These are phyloP conservation scores for Candida germanica DNA, from an alignment of 805 yeast species.

Conservation along the genomic window DNA sequence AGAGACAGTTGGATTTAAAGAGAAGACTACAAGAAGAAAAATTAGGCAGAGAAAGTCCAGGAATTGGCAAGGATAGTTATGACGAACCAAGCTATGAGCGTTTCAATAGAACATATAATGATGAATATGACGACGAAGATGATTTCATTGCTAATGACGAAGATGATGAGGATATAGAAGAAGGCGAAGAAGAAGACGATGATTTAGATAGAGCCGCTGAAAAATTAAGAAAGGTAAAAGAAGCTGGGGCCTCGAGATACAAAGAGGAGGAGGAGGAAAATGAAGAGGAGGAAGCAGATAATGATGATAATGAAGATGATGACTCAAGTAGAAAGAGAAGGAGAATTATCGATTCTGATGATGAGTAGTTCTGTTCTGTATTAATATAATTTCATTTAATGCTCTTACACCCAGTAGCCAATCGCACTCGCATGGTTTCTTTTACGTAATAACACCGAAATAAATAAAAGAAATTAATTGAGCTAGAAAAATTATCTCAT, in stretches of 20 bases:
- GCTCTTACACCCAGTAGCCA: too few species aligned
- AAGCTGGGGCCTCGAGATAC: constrained; percentile 54
- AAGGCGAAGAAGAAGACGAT: constrained; percentile 42
- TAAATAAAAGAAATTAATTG: too few species aligned
- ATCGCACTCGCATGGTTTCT: too few species aligned
- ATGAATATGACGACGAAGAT: constrained; percentile 38
- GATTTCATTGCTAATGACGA: constrained; percentile 45
- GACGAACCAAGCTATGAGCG: constrained; percentile 38
- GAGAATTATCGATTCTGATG: constrained; percentile 50
- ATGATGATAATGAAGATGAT: constrained; percentile 19
- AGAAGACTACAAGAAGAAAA: constrained; percentile 59
- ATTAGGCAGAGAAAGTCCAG: constrained; percentile 37
- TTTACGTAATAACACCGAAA: too few species aligned
- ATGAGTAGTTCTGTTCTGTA: constrained; percentile 27
- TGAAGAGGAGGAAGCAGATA: constrained; percentile 17
- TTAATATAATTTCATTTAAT: constrained; percentile 5
- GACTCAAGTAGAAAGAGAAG: constrained; percentile 41
- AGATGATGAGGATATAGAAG: constrained; percentile 39
- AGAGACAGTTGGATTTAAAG: constrained; percentile 63
- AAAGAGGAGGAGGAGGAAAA: constrained; percentile 13
- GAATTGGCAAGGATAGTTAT: constrained; percentile 9
- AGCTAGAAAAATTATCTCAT: too few species aligned
- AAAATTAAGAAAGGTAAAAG: constrained; percentile 52
- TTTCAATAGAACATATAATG: constrained; percentile 35
- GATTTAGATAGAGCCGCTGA: constrained; percentile 56